phyloP scores from a whole-genome alignment of 371 early-diverging fungal species.

The Catenaria anguillulae region DNA sequence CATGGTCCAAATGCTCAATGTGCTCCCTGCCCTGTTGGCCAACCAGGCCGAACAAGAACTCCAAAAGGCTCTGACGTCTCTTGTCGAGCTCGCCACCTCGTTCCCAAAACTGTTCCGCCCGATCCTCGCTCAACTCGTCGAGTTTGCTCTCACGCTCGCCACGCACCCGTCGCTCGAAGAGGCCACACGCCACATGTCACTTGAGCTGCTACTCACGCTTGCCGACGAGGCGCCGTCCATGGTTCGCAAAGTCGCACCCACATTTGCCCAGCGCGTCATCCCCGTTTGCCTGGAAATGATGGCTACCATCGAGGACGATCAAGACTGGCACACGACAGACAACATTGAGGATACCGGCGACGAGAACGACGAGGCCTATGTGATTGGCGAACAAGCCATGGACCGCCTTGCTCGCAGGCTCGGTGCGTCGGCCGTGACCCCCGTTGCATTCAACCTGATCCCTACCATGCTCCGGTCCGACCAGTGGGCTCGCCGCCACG shows the following conservation, averaged over 20 bases:
- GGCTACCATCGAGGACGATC: constrained; percentile 67
- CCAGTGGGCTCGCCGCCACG: constrained; percentile 85
- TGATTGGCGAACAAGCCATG: constrained; percentile 85
- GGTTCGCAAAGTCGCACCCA: constrained; percentile 49
- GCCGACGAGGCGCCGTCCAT: constrained; percentile 70
- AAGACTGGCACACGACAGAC: constrained; percentile 71
- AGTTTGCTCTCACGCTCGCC: constrained; percentile 57
- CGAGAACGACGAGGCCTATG: constrained; percentile 69
- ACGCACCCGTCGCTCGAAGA: constrained; percentile 40
- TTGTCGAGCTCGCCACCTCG: constrained; percentile 77
- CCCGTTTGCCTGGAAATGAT: constrained; percentile 85
- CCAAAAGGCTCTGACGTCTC: constrained; percentile 53
- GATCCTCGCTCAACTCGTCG: constrained; percentile 50
- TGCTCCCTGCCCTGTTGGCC: constrained; percentile 31
- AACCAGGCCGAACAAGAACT: constrained; percentile 53
- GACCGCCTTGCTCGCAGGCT: constrained; percentile 81
- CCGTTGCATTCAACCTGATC: constrained; percentile 71
- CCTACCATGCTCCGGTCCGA: constrained; percentile 72
- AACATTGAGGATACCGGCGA: constrained; percentile 71
- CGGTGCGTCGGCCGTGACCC: constrained; percentile 77
- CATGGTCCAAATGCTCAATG: constrained; percentile 68
- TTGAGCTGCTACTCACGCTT: constrained; percentile 79
- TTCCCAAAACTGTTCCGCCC: constrained; percentile 63
- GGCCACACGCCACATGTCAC: constrained; percentile 60
- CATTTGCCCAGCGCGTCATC: constrained; percentile 50